Evolutionary conservation across 192 early-diverging fungal genomes (phyloP).

Genomic region (Radiomyces spectabilis): DNA sequence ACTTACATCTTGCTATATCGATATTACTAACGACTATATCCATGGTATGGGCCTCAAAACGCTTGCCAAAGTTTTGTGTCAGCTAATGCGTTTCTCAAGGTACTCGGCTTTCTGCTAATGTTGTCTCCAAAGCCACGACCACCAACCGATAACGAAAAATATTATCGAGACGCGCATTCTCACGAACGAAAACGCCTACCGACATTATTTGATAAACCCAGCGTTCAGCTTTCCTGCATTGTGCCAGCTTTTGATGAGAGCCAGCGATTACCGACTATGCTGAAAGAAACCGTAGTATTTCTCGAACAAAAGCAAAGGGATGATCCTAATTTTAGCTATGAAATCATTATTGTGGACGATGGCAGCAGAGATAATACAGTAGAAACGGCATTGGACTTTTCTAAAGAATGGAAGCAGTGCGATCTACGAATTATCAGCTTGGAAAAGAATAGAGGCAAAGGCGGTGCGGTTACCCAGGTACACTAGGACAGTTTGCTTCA

Average conservation of each 20-base stretch:
- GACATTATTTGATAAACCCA: slow-evolving; percentile 35
- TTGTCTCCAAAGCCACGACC: slow-evolving; percentile 34
- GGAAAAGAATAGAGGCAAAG: slow-evolving; percentile 85
- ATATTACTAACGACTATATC: no score
- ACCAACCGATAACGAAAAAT: slow-evolving; percentile 42
- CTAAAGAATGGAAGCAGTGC: slow-evolving; percentile 40
- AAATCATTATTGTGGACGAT: slow-evolving; percentile 91
- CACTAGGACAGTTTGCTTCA: slow-evolving; percentile 28
- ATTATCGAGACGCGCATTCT: slow-evolving; percentile 33
- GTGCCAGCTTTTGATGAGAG: slow-evolving; percentile 93
- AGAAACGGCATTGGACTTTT: slow-evolving; percentile 57
- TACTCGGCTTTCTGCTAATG: slow-evolving; percentile 23
- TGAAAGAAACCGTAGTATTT: slow-evolving; percentile 70
- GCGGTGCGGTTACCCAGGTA: slow-evolving; percentile 87
- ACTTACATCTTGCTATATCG: no score
- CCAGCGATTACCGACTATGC: slow-evolving; percentile 74
- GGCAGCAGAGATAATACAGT: slow-evolving; percentile 77
- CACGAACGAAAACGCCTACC: slow-evolving; percentile 30
- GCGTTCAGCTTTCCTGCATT: slow-evolving; percentile 63
- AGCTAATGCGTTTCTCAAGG: no score
- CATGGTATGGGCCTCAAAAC: no score
- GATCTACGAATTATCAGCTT: slow-evolving; percentile 71
- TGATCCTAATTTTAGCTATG: slow-evolving; percentile 54
- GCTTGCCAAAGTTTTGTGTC: no score
- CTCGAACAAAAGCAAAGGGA: slow-evolving; percentile 39